Evolutionary conservation across 352 stramenopile genomes (phyloP).

Genomic region (Pythium biforme): DNA sequence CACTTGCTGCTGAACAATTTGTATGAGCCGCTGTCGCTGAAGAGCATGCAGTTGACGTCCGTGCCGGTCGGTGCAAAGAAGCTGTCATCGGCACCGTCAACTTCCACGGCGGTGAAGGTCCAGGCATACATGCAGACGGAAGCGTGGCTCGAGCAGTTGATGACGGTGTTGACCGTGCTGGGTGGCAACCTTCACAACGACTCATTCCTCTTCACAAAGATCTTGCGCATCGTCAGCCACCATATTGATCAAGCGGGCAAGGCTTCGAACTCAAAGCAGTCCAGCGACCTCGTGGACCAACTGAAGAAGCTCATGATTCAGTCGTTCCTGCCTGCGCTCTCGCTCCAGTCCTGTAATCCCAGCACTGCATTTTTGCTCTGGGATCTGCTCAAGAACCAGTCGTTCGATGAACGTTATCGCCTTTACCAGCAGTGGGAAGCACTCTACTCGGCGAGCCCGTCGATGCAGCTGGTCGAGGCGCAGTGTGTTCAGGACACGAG

Average conservation of each 20-base stretch:
- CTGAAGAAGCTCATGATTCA: conserved; percentile 57
- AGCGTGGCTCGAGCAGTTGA: conserved; percentile 49
- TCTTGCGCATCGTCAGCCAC: conserved; percentile 64
- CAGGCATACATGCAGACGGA: conserved; percentile 36
- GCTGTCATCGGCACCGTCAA: not conserved
- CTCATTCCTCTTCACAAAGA: conserved; percentile 68
- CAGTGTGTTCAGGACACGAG: conserved; percentile 68
- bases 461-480: conserved; percentile 69
- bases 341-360: conserved; percentile 71
- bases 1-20: conserved; percentile 56
- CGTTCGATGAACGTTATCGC: conserved; percentile 77
- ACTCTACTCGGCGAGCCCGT: conserved; percentile 51
- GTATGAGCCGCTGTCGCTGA: conserved; percentile 57
- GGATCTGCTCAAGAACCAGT: conserved; percentile 76
- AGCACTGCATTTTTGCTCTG: conserved; percentile 78
- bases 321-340: conserved; percentile 73
- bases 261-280: conserved; percentile 19
- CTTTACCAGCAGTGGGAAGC: conserved; percentile 81
- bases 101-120: conserved; percentile 21
- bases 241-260: conserved; percentile 40
- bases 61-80: conserved; percentile 6
- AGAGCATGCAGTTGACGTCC: conserved; percentile 40
- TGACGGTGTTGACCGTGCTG: conserved; percentile 64
- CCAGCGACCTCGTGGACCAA: conserved; percentile 21
- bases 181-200: conserved; percentile 67